Evolutionary conservation across 495 filamentous ascomycete genomes (phyloP), one percentile per base, ranked within the genome.

Genomic region (Aspergillus ellipticus): DNA sequence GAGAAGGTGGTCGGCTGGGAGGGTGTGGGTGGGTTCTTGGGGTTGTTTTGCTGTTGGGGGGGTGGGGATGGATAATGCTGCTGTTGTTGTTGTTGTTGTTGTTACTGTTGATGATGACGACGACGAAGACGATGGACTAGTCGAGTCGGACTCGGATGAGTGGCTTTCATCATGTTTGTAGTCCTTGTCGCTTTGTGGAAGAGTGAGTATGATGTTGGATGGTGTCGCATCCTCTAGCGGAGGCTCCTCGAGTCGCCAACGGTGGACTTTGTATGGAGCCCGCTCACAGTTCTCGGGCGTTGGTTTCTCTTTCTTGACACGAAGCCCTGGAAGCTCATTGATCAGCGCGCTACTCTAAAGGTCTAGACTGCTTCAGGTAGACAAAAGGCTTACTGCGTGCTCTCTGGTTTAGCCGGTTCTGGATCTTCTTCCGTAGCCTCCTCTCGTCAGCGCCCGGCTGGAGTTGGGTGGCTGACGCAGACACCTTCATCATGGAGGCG

Each of bases 351-450:
- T 13, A n/a, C 4, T 15, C 35, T 39, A 13, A n/a, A 39, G 13
- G 19, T 6, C 10, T 53, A 3, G 26, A 37, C 3, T 16, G 4
- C 3, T 17, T 24, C 2, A 42, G 35, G 46, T 39, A 8, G 28
- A 29, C 16, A 7, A 20, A 7, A n/a, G 16, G 48, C 53, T 47
- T 48, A 60, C 58, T 51, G 46, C 49, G 51, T 6, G 58, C 53
- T 42, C 58, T 35, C 29, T 60, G 58, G 17, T 55, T 55, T n/a
- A 56, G 24, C 24, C 53, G 47, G 15, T 60, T 55, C 26, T 60
- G 58, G 31, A 60, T 43, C 9, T 43, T 51, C 47, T 54, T 56
- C 2, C 58, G 58, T 19, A 56, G 42, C 20, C 43, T 29, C 53
- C 42, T 55, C 26, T 54, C 52, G 9, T 33, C 52, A 21, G 13